These are phyloP conservation scores for Alternaria viburni DNA, from an alignment of 2,329 filamentous ascomycete species.

Conservation along the genomic window DNA sequence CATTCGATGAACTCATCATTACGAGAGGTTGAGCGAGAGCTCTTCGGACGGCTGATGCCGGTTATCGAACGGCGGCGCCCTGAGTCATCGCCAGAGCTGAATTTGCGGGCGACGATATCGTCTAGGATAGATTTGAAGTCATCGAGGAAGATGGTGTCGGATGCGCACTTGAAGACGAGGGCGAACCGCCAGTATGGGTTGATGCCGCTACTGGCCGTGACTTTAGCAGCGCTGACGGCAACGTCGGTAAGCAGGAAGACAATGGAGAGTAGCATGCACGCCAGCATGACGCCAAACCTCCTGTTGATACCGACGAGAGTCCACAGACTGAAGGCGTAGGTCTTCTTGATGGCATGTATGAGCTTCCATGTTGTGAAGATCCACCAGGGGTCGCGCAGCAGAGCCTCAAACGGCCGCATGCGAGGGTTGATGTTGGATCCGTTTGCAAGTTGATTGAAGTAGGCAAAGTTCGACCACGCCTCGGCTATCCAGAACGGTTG, in stretches of 20 bases:
- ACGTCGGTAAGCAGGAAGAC: constrained; percentile 41
- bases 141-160: constrained; percentile 46
- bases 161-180: constrained; percentile 46
- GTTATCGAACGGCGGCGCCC: constrained; percentile 19
- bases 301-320: constrained; percentile 35
- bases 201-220: constrained; percentile 37
- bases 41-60: constrained; percentile 13
- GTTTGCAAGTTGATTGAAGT: constrained; percentile 38
- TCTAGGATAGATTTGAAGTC: constrained; percentile 47
- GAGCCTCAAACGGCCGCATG: constrained; percentile 42
- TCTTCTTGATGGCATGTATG: constrained; percentile 40
- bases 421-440: constrained; percentile 36
- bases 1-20: constrained; percentile 29
- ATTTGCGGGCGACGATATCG: constrained; percentile 36
- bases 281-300: constrained; percentile 43
- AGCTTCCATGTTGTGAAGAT: constrained; percentile 46
- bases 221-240: constrained; percentile 35
- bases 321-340: constrained; percentile 38
- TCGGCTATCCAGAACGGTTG: constrained; percentile 46
- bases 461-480: constrained; percentile 45
- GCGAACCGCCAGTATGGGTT: constrained; percentile 47
- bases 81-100: constrained; percentile 25
- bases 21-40: constrained; percentile 21
- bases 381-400: constrained; percentile 45
- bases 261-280: constrained; percentile 43